Evolutionary conservation across 176 grass and related monocot species (phyloP), one percentile per base, ranked within the genome.

Genomic region (Olyra latifolia): DNA sequence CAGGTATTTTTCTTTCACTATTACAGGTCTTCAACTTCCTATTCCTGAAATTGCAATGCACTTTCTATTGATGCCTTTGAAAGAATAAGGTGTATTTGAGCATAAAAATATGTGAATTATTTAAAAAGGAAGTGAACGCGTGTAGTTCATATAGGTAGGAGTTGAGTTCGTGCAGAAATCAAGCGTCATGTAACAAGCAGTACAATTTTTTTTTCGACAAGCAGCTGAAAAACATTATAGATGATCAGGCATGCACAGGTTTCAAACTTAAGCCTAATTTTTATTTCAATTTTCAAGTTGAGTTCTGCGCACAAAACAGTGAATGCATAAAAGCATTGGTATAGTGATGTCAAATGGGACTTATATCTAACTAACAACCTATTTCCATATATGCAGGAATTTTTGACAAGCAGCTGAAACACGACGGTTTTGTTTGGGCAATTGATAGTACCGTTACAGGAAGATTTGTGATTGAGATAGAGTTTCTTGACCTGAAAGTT

Each of bases 401-500:
- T 81, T 88, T 91, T 39, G 87, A 99, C 84, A 99, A 95, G 52
- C 86, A 83, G 60, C 82, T 99, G 64, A 99, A 93, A 78, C 90
- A 80, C 71, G 96, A 99, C 38, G 90, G 94, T 79, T 99, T 99
- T 87, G 81, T 99, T 74, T 95, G 92, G 96, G 58, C 90, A 28
- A 79, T 99, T 68, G 96, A 95, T 75, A 87, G 88, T 42, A 78
- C 79, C 8, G 71, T 95, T 56, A 88, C 88, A 53, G 96, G 93
- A 62, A 95, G 89, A 89, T 95, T 95, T 66, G 83, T 99, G 49
- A 90, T 99, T 76, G 96, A 99, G 79, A 88, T 99, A 48, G 88
- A 99, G 71, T 99, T 99, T 83, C 86, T 95, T 35, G 96, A 99
- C 84, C 82, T 99, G 48, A 99, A 99, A 80, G 56, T 91, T 78